Base-by-base conservation (phyloP, 2,329 filamentous ascomycete species). In the Xylariaceae sp. region DNA sequence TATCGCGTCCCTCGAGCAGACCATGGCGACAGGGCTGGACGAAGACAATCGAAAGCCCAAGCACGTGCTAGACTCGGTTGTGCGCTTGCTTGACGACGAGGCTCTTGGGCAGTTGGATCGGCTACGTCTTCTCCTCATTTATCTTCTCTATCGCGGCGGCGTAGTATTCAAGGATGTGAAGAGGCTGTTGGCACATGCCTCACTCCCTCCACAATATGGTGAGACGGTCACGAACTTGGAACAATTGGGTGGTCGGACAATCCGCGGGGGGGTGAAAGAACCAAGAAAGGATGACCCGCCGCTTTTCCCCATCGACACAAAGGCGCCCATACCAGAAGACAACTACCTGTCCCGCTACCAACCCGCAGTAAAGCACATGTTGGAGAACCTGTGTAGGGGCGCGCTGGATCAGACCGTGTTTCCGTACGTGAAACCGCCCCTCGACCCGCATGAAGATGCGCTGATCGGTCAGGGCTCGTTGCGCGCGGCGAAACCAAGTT, bases 1-100 rank as follows among this genome's bases (percentile, higher is more conserved):
- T 56, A 72, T 97, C 41, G 88, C 88, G 9, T 83, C 85, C 0
- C 76, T 89, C 5, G 92, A 98, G 64, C 92, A 97, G 71, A 87
- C 81, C 18, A 72, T 98, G 49, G 85, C 89, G 8, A 97, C 92
- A 1, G 92, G 92, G 0, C 68, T 96, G 4, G 92, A 97, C 53
- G 90, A 97, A 63, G 89, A 96, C 56, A 85, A 83, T 56, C 83
- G 84, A 55, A 94, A 92, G 59, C 85, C 90, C 8, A 96, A 94
- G 64, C 88, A 94, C 54, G 66, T 95, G 34, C 79, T 89, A 18
- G 87, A 92, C 50, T 81, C 94, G 48, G 72, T 97, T 12, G 84
- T 94, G 19, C 81, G 86, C 14, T 72, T 95, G n/a, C 66, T 98
- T 9, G 92, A 97, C 58, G 88, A 96, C 53, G 83, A 88, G 11